These are phyloP conservation scores for Macrocystidia cucumis DNA, from an alignment of 1,284 basidiomycete species.

Conservation along the genomic window DNA sequence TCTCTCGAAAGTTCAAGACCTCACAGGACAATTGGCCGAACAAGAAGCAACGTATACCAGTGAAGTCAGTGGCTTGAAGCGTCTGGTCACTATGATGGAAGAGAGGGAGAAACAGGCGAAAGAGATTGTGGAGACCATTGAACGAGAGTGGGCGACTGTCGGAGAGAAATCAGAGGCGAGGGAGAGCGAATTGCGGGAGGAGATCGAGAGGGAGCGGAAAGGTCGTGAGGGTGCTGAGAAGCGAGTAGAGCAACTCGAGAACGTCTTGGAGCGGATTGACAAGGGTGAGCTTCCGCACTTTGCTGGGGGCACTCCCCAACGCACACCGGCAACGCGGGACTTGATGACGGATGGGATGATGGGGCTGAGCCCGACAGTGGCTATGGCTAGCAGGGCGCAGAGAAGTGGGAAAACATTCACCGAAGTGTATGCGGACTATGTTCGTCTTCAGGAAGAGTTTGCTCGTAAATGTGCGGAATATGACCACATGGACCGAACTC, in stretches of 20 bases:
- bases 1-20: conserved; percentile 61
- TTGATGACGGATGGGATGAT: conserved; percentile 43
- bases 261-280: conserved; percentile 56
- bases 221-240: conserved; percentile 58
- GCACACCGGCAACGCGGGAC: conserved; percentile 32
- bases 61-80: conserved; percentile 64
- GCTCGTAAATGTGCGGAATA: conserved; percentile 74
- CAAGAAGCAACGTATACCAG: conserved; percentile 72
- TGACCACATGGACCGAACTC: conserved; percentile 71
- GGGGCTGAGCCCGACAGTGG: conserved; percentile 76
- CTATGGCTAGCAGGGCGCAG: conserved; percentile 74
- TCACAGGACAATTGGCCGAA: conserved; percentile 68
- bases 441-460: conserved; percentile 79
- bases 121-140: conserved; percentile 69
- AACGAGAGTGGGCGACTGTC: conserved; percentile 69
- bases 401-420: conserved; percentile 82
- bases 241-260: conserved; percentile 52
- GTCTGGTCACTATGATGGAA: conserved; percentile 76
- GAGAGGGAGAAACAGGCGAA: conserved; percentile 76
- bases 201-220: conserved; percentile 55
- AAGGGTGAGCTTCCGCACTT: conserved; percentile 61
- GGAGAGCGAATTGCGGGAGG: conserved; percentile 56
- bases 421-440: conserved; percentile 85
- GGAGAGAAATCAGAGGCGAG: conserved; percentile 61
- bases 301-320: conserved; percentile 33